Evolutionary conservation across 495 filamentous ascomycete genomes (phyloP), one percentile per base, ranked within the genome.

Genomic region (Neurospora sp.): DNA sequence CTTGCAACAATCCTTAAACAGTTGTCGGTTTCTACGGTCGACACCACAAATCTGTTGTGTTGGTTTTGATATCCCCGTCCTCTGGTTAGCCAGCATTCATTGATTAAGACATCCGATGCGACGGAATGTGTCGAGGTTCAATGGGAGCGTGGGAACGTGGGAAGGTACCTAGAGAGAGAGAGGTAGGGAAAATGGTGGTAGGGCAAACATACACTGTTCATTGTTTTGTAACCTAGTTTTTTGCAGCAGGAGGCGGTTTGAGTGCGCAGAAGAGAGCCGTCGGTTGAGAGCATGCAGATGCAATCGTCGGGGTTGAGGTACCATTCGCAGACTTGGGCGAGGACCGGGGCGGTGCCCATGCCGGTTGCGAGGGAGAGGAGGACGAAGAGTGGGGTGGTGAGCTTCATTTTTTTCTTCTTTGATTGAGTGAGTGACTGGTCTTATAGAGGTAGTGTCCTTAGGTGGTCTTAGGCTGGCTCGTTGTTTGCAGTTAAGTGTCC

Each of bases 1-100:
- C 70, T 81, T 81, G 79, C 78, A 81, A 61, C 77, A 77, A 73
- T 79, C 78, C 61, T 81, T 81, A 72, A 81, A 80, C 18, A 53
- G 61, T 61, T 81, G 79, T 0, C 78, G 72, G 5, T 69, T 76
- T 37, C 73, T 40, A 16, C 40, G 59, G 66, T 81, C 78, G 8
- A 81, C 78, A 12, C 73, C 77, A 38, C 78, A 81, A 35, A 80
- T 79, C 79, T 80, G 71, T 35, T 35, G 31, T 35, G 31, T 5
- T 35, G 31, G 31, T 35, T 35, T 31, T 3, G 31, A 35, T 35
- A 35, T 35, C 31, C 31, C 31, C 3, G 31, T 35, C 31, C 31
- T 35, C 31, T 35, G 31, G 31, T 35, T 5, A 35, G 31, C 31
- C 31, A 35, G 31, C 31, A 35, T 35, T 35, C 31, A 35, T 35